Percentiles rank a stretch among this genome's conserved stretches.
Conservation (phyloP, 805 yeast species). For the Kodamaea fukazawae region DNA sequence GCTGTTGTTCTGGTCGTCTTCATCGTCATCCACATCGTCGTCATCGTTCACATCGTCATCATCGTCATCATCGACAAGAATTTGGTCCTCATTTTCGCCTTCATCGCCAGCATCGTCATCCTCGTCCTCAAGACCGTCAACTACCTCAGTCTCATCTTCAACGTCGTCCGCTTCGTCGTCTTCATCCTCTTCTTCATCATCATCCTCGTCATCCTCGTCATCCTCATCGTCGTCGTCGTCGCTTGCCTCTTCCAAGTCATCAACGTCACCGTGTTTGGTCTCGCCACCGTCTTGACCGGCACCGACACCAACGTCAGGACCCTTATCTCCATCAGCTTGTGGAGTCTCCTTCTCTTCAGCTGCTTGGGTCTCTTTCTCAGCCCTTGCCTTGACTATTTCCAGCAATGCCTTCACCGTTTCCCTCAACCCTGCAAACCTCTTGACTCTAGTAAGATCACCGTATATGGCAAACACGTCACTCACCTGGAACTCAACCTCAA, state of each 20-base stretch:
- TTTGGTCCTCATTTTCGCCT: constrained; percentile 15
- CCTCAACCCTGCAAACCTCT: constrained; percentile 43
- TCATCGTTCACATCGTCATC: constrained; percentile 13
- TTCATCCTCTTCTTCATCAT: constrained; percentile 2
- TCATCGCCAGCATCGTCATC: constrained; percentile 16
- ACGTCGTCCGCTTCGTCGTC: constrained; percentile 11
- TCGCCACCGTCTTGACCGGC: no score
- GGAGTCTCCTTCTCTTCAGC: no score
- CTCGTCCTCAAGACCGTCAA: constrained; percentile 16
- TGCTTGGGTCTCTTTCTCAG: no score
- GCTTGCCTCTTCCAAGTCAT: constrained; percentile 4
- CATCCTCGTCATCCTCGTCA: constrained; percentile 9
- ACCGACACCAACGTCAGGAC: no score
- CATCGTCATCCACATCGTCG: constrained; percentile 8
- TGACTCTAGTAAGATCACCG: constrained; percentile 28
- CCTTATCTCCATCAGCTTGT: no score
- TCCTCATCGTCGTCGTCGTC: constrained; percentile 16
- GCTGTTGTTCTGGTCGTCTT: background rate
- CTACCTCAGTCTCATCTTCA: constrained; percentile 15
- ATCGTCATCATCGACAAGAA: constrained; percentile 15
- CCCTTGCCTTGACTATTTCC: no score
- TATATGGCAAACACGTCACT: constrained; percentile 38
- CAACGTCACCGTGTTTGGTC: no score
- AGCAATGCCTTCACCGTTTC: constrained; percentile 10
- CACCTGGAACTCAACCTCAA: constrained; percentile 57